Base-by-base conservation (phyloP, 2,329 filamentous ascomycete species). In the Clonostachys sp. region DNA sequence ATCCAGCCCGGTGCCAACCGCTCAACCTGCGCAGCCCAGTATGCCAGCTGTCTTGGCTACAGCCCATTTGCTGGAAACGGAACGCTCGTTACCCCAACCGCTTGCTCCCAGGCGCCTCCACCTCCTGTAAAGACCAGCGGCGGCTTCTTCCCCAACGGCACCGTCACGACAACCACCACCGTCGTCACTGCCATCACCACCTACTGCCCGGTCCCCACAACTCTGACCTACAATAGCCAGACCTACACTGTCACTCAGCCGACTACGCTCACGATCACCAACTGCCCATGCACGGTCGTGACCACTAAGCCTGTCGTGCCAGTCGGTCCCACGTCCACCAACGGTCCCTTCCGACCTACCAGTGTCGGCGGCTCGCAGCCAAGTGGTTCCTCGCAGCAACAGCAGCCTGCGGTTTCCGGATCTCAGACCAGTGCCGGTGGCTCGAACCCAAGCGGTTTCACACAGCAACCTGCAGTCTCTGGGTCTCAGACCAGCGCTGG, bases 161-260 rank as follows among this genome's bases (percentile, higher is more conserved):
- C 55, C 16, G 49, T 72, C 56, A 73, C 70, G 62, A 79, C 78
- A 51, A 75, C 74, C 68, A 88, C 84, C 57, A 80, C 85, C 74
- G 71, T 81, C 55, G 78, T 89, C 54, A 83, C 80, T 50, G 68
- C 72, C 48, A 80, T 80, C 73, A 83, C 78, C 70, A 89, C 86
- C 62, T 88, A 77, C 80, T 90, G 86, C 81, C 84, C 86, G 16
- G 73, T 62, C 56, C 66, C 86, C 54, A 88, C 86, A 57, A 66
- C 73, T 57, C 68, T 89, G 67, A 79, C 77, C 60, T 74, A 85
- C 71, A 78, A 75, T 63, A 72, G 68, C 68, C 73, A 77, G 65
- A 87, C 84, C 69, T 87, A 86, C 77, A 85, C 78, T 58, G 73
- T 89, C 69, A 83, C 83, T 54, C 44, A 81, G 78, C 69, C 84